Evolutionary conservation across 2,329 filamentous ascomycete genomes (phyloP).

Genomic region (Colletotrichum zoysiae): DNA sequence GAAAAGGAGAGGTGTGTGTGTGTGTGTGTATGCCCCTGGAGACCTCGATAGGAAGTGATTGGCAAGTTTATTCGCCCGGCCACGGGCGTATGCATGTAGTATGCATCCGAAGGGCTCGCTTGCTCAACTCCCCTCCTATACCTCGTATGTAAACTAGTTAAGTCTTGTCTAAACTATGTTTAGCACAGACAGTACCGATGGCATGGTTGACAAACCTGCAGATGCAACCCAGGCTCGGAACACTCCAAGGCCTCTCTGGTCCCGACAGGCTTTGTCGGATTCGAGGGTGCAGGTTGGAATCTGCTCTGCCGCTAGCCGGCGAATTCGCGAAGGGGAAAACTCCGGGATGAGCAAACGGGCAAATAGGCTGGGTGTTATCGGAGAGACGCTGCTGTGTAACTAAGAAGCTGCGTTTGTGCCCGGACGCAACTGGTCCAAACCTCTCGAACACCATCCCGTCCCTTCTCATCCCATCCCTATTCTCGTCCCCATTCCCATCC

Average conservation of each 20-base stretch:
- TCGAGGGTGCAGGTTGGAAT: background rate
- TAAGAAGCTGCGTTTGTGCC: background rate
- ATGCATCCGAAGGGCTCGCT: conserved; percentile 1
- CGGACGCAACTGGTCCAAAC: background rate
- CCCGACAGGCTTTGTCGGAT: background rate
- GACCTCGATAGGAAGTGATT: background rate
- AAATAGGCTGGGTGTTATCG: background rate
- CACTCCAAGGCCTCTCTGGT: background rate
- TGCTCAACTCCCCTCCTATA: background rate
- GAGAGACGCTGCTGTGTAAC: background rate
- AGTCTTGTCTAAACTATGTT: background rate
- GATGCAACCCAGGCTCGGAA: background rate
- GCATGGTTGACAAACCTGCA: background rate
- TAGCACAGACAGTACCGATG: background rate
- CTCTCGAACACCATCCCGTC: background rate
- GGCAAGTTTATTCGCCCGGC: background rate
- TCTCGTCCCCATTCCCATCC: too few species aligned
- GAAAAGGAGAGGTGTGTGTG: background rate
- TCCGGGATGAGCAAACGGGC: background rate
- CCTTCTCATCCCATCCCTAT: background rate
- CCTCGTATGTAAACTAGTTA: background rate
- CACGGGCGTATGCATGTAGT: background rate
- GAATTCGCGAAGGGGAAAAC: too few species aligned
- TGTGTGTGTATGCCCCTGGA: background rate
- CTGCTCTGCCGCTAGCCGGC: background rate